Conservation (phyloP, 768 basidiomycete genomes). For the Auriculariales sp. region DNA sequence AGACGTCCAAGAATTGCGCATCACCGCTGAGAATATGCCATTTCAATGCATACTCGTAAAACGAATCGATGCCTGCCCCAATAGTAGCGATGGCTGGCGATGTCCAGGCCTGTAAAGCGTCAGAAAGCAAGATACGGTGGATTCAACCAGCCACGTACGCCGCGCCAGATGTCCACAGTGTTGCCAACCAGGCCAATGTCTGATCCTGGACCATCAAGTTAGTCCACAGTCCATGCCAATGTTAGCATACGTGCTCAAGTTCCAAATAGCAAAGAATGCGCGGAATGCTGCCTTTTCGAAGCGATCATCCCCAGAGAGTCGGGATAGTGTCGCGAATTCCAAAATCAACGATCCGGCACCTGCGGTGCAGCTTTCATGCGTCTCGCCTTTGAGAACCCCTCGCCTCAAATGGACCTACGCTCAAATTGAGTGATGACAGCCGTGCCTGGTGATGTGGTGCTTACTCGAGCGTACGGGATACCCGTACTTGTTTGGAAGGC, state of each 20-base stretch:
- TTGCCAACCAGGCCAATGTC: conserved; percentile 80
- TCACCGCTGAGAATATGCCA: conserved; percentile 89
- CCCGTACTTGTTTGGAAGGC: conserved; percentile 89
- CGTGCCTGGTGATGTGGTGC: conserved; percentile 8
- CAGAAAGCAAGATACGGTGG: not conserved
- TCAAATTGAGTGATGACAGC: conserved; percentile 3
- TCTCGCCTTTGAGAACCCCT: conserved; percentile 65
- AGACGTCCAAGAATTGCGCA: conserved; percentile 66
- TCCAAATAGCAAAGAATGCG: conserved; percentile 92
- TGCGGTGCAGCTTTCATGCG: conserved; percentile 80
- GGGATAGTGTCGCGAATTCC: conserved; percentile 86
- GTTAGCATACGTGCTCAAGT: conserved; percentile 33
- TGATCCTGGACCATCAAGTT: conserved; percentile 24
- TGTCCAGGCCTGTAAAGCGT: conserved; percentile 44
- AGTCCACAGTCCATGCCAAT: not conserved
- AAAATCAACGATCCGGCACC: conserved; percentile 87
- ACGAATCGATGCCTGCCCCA: conserved; percentile 92
- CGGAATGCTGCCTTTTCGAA: conserved; percentile 84
- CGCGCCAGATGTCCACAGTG: conserved; percentile 66
- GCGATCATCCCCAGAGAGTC: conserved; percentile 76
- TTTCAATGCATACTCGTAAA: conserved; percentile 88
- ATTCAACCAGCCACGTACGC: conserved; percentile 32
- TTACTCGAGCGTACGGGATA: conserved; percentile 79
- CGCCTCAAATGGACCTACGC: conserved; percentile 67
- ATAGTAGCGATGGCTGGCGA: conserved; percentile 65